Percentiles rank a stretch among this genome's conserved stretches.
Conservation (phyloP, 1,284 basidiomycete species). For the Thelephora terrestris region DNA sequence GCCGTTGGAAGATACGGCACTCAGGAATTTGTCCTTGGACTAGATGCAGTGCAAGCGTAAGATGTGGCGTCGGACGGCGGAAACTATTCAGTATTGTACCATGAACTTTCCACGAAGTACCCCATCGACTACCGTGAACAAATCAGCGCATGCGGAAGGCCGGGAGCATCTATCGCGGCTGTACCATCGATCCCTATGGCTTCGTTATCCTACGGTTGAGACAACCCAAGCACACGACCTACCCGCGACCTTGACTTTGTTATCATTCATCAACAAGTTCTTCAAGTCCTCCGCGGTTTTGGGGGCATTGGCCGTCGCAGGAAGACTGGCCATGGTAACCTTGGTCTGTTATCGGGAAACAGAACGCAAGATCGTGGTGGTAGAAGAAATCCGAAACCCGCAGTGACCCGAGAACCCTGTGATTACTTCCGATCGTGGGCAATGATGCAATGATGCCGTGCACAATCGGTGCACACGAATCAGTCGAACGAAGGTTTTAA, state of each 20-base stretch:
- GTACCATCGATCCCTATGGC: slow-evolving; percentile 57
- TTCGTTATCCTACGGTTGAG: slow-evolving; percentile 1
- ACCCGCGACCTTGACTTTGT: slow-evolving; percentile 92
- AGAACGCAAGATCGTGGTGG: not conserved
- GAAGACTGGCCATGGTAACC: slow-evolving; percentile 9
- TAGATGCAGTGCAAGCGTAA: slow-evolving; percentile 19
- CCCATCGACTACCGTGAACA: slow-evolving; percentile 63
- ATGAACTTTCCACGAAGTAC: slow-evolving; percentile 91
- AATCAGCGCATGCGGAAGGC: not conserved
- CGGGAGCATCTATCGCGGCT: slow-evolving; percentile 8
- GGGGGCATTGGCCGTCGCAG: slow-evolving; percentile 38
- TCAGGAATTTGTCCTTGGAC: slow-evolving; percentile 90
- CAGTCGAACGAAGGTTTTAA: too few relatives aligned
- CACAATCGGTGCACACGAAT: not conserved
- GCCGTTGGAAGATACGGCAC: slow-evolving; percentile 71
- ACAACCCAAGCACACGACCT: slow-evolving; percentile 15
- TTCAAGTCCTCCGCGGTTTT: slow-evolving; percentile 50
- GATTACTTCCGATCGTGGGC: not conserved
- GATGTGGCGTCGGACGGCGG: not conserved
- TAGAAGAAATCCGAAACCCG: not conserved
- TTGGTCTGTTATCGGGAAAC: not conserved
- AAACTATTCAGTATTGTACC: slow-evolving; percentile 30
- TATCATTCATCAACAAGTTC: slow-evolving; percentile 48
- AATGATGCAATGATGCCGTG: not conserved
- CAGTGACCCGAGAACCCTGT: not conserved